These are phyloP conservation scores for Leishmania martiniquensis DNA, from an alignment of 208 protist genomes.

Conservation along the genomic window DNA sequence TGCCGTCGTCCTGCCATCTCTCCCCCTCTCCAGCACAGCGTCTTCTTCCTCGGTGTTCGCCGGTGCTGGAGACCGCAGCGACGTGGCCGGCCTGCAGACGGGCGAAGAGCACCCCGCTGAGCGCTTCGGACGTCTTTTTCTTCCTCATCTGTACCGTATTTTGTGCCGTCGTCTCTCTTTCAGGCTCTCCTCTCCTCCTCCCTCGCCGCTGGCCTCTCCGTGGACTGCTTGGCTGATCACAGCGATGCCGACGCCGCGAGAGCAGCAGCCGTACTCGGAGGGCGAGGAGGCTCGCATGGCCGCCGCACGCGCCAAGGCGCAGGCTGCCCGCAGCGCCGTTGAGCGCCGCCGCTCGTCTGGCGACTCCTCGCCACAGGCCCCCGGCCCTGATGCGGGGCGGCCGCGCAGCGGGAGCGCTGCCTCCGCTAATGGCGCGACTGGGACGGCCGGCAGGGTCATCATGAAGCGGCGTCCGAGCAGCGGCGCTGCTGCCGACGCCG, in stretches of 20 bases:
- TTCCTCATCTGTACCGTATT: neutral
- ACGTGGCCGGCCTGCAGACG: neutral
- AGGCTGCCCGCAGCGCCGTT: constrained; percentile 32
- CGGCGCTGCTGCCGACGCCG: neutral
- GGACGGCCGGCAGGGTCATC: neutral
- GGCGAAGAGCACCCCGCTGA: neutral
- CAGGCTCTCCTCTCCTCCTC: neutral
- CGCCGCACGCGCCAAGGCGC: constrained; percentile 38
- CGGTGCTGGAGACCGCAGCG: neutral
- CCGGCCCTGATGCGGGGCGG: neutral
- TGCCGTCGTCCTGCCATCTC: neutral
- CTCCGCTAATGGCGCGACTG: constrained; percentile 7
- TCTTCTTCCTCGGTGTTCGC: neutral
- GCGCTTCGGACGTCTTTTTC: neutral
- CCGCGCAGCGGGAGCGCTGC: constrained; percentile 17
- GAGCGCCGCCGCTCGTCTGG: constrained; percentile 37
- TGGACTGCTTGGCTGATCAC: neutral
- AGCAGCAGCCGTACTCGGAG: constrained; percentile 6
- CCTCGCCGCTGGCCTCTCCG: neutral
- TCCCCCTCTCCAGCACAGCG: neutral
- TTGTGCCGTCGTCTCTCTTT: neutral
- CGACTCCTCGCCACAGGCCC: constrained; percentile 14
- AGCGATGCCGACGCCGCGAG: constrained; percentile 8
- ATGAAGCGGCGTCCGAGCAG: constrained; percentile 14
- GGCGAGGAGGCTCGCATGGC: constrained; percentile 23